Conservation (phyloP, 139 green algal species). For the Pseudopediastrum boryanum region DNA sequence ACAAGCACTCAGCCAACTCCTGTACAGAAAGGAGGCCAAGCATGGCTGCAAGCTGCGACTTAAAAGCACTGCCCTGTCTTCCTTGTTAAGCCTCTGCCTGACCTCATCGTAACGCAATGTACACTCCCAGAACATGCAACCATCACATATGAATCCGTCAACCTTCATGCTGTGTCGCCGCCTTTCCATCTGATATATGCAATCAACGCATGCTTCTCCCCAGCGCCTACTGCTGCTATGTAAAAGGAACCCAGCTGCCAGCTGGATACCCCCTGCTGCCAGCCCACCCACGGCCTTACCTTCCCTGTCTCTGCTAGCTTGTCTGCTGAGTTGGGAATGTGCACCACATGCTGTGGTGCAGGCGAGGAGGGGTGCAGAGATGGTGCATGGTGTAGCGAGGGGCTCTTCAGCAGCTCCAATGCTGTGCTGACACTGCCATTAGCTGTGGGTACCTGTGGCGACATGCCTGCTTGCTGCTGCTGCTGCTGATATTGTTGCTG, state of each 20-base stretch:
- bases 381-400: not conserved
- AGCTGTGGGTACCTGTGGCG: not conserved
- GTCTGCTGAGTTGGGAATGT: slow-evolving; percentile 26
- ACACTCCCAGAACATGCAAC: not conserved
- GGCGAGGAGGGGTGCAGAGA: slow-evolving; percentile 6
- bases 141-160: not conserved
- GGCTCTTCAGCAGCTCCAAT: not conserved
- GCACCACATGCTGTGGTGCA: slow-evolving; percentile 13
- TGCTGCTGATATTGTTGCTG: slow-evolving; percentile 2
- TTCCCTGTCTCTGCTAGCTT: slow-evolving; percentile 40
- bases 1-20: no score
- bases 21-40: no score
- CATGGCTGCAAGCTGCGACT: no score
- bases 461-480: not conserved
- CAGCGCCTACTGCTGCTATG: not conserved
- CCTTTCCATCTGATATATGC: not conserved
- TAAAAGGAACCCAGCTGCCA: not conserved
- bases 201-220: not conserved
- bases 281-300: slow-evolving; percentile 8
- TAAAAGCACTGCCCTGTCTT: no score
- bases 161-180: not conserved
- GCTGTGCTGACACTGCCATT: not conserved
- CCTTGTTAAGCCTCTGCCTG: no score
- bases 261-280: no score
- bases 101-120: no score